phyloP scores from a whole-genome alignment of 139 green algal genomes.

The Chlorella sp. region DNA sequence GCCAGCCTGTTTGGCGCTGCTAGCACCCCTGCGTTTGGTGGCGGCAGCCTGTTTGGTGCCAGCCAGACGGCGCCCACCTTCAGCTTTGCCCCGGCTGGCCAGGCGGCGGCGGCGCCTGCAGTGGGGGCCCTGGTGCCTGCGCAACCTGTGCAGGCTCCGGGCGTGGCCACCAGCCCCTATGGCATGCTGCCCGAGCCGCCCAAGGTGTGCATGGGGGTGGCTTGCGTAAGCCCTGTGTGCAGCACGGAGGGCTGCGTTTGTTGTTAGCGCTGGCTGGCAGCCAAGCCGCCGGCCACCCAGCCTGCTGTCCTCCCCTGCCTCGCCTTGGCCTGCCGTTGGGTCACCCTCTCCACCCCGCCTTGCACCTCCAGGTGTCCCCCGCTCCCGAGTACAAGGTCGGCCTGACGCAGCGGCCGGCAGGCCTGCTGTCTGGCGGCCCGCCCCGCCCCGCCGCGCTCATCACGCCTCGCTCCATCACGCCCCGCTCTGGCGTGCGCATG shows the following conservation, averaged over 20 bases:
- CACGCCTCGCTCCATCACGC: conserved; percentile 67
- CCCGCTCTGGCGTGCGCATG: conserved; percentile 58
- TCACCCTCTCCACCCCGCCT: background rate
- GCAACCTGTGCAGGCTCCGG: conserved; percentile 28
- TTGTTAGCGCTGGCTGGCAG: too few species aligned
- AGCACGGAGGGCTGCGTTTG: background rate
- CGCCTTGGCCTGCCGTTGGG: background rate
- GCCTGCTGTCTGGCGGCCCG: conserved; percentile 32
- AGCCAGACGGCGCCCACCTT: conserved; percentile 17
- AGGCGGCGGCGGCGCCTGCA: background rate
- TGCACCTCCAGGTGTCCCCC: background rate
- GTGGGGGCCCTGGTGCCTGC: conserved; percentile 1
- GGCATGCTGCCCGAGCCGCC: conserved; percentile 54
- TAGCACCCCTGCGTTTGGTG: conserved; percentile 8
- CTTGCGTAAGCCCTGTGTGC: background rate
- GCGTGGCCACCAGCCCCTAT: conserved; percentile 53
- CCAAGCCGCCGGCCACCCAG: too few species aligned
- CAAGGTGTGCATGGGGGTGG: background rate
- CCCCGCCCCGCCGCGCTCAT: conserved; percentile 39
- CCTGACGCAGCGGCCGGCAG: conserved; percentile 63
- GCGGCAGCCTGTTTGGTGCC: conserved; percentile 58
- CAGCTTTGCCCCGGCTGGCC: conserved; percentile 11
- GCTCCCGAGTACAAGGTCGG: conserved; percentile 58
- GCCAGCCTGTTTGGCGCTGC: conserved; percentile 33
- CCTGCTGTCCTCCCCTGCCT: background rate